Evolutionary conservation across 805 yeast species (phyloP).

Genomic region (Yamadazyma ubonensis): DNA sequence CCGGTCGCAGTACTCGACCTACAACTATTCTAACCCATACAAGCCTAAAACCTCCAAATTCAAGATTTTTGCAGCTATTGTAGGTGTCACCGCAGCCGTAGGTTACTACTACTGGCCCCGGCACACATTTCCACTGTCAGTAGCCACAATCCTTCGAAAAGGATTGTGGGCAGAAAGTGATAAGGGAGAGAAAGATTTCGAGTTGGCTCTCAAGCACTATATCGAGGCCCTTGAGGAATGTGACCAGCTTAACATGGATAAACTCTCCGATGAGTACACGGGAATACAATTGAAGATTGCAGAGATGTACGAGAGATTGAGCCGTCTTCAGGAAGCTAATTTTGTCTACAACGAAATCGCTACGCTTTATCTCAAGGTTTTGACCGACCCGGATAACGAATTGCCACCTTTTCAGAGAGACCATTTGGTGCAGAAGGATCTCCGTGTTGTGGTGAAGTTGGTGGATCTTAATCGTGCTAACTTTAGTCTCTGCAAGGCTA

Average conservation of each 20-base stretch:
- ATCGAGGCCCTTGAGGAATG: constrained; percentile 71
- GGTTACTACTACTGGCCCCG: constrained; percentile 58
- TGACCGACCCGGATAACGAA: constrained; percentile 30
- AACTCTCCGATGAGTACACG: constrained; percentile 75
- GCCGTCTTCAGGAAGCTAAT: constrained; percentile 61
- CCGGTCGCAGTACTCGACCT: too few species aligned
- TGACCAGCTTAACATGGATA: constrained; percentile 52
- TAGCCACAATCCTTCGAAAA: constrained; percentile 68
- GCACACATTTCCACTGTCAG: constrained; percentile 65
- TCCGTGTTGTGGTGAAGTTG: constrained; percentile 66
- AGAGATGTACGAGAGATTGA: constrained; percentile 78
- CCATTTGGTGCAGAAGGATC: constrained; percentile 65
- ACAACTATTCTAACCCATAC: constrained; percentile 14
- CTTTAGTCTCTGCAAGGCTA: constrained; percentile 52
- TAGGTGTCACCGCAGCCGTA: background rate
- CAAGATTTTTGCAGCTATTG: background rate
- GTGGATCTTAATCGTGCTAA: constrained; percentile 54
- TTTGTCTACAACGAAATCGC: constrained; percentile 66
- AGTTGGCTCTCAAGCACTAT: constrained; percentile 68
- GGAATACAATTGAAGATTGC: constrained; percentile 86
- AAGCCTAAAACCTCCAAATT: constrained; percentile 6
- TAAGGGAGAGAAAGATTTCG: constrained; percentile 59
- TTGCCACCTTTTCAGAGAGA: constrained; percentile 38
- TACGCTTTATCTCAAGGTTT: constrained; percentile 53
- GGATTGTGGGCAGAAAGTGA: constrained; percentile 85